Evolutionary conservation across 768 basidiomycete genomes (phyloP).

Genomic region (Amanita inopinata): DNA sequence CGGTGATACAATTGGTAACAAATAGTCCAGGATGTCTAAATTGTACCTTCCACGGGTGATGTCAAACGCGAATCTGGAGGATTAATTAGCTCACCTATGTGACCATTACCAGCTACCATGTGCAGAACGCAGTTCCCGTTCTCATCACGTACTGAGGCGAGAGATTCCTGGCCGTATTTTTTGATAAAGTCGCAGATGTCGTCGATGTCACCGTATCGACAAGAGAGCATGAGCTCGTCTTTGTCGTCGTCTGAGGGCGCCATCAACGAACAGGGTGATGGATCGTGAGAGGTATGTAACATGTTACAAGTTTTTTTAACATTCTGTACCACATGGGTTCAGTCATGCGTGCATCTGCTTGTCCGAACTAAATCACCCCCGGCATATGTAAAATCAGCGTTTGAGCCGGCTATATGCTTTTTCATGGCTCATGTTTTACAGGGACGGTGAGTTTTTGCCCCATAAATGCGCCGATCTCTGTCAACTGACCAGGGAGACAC

Average conservation of each 20-base stretch:
- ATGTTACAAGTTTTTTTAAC: no score
- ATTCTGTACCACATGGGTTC: no score
- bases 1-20: slow-evolving; percentile 52
- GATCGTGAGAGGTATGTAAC: background rate
- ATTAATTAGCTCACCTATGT: slow-evolving; percentile 48
- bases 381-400: no score
- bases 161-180: slow-evolving; percentile 39
- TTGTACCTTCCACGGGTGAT: slow-evolving; percentile 12
- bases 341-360: no score
- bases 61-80: slow-evolving; percentile 7
- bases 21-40: slow-evolving; percentile 65
- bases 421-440: no score
- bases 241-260: slow-evolving; percentile 39
- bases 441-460: no score
- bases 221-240: slow-evolving; percentile 72
- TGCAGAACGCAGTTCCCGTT: slow-evolving; percentile 76
- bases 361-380: no score
- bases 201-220: slow-evolving; percentile 82
- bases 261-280: slow-evolving; percentile 13
- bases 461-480: no score
- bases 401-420: no score
- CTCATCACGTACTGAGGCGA: slow-evolving; percentile 53
- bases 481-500: no score
- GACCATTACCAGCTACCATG: slow-evolving; percentile 86
- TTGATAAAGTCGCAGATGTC: slow-evolving; percentile 62